Percentiles rank a stretch among this genome's conserved stretches.
Evolutionary conservation across 768 basidiomycete species (phyloP).

Genomic region (Kwoniella dendrophila): DNA sequence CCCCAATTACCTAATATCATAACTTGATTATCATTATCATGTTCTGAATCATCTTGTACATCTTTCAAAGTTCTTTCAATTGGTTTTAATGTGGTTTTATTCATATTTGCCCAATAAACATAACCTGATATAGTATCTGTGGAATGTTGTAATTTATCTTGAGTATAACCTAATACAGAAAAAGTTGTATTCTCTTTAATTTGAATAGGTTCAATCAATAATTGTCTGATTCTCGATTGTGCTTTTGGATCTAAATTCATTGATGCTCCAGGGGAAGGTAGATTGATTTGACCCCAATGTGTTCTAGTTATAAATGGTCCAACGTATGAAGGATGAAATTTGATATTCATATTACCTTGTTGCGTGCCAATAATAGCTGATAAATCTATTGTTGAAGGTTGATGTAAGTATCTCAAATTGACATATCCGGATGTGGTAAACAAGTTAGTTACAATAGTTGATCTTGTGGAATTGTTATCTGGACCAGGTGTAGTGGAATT

Average conservation of each 20-base stretch:
- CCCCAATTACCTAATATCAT: slow-evolving; percentile 38
- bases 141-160: slow-evolving; percentile 13
- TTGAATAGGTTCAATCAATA: slow-evolving; percentile 30
- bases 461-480: slow-evolving; percentile 8
- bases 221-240: slow-evolving; percentile 21
- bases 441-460: slow-evolving; percentile 41
- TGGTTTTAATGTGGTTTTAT: not conserved
- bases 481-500: slow-evolving; percentile 1
- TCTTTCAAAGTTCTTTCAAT: slow-evolving; percentile 1
- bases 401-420: slow-evolving; percentile 39
- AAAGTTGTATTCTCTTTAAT: slow-evolving; percentile 19
- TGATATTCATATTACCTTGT: slow-evolving; percentile 43
- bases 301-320: slow-evolving; percentile 46
- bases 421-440: slow-evolving; percentile 46
- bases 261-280: slow-evolving; percentile 26
- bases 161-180: slow-evolving; percentile 23
- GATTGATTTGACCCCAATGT: slow-evolving; percentile 37
- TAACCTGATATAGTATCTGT: slow-evolving; percentile 26
- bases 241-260: slow-evolving; percentile 34
- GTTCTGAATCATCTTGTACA: slow-evolving; percentile 14
- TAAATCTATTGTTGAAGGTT: slow-evolving; percentile 39
- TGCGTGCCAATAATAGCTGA: slow-evolving; percentile 31
- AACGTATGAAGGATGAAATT: slow-evolving; percentile 45
- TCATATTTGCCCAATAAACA: slow-evolving; percentile 24
- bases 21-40: slow-evolving; percentile 28